phyloP scores from a whole-genome alignment of 768 basidiomycete genomes.

The Mycena floridula region DNA sequence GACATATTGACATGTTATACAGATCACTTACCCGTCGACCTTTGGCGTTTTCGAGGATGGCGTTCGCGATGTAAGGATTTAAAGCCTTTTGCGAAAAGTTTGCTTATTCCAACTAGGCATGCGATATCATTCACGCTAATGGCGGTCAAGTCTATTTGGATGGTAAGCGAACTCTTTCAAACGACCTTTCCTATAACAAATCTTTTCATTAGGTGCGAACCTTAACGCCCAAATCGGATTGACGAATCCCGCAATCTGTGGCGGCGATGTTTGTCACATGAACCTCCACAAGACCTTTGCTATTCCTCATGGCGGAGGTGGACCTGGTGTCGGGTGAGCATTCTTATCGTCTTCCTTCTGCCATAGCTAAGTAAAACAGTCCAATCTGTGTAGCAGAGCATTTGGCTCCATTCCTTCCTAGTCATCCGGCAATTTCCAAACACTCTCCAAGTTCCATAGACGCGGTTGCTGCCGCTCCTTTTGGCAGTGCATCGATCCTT shows the following conservation, averaged over 20 bases:
- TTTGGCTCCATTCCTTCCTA: slow-evolving; percentile 90
- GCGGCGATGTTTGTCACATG: slow-evolving; percentile 96
- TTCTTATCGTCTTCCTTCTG: background rate
- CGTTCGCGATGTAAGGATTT: slow-evolving; percentile 54
- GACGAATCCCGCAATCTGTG: slow-evolving; percentile 90
- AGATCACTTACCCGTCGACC: slow-evolving; percentile 97
- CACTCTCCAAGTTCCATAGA: slow-evolving; percentile 71
- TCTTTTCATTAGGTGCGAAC: slow-evolving; percentile 71
- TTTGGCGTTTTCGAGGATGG: slow-evolving; percentile 97
- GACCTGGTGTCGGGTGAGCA: slow-evolving; percentile 89
- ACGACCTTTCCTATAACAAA: background rate
- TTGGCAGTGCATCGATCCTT: slow-evolving; percentile 91
- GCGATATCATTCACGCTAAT: slow-evolving; percentile 87
- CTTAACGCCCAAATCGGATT: slow-evolving; percentile 91
- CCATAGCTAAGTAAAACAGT: slow-evolving; percentile 24
- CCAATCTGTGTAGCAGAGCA: slow-evolving; percentile 95
- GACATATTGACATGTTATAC: slow-evolving; percentile 4
- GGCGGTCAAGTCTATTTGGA: slow-evolving; percentile 98
- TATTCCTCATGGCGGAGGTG: slow-evolving; percentile 96
- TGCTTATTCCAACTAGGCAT: slow-evolving; percentile 47
- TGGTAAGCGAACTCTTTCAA: slow-evolving; percentile 35
- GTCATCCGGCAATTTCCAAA: slow-evolving; percentile 68
- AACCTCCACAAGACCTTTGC: slow-evolving; percentile 98
- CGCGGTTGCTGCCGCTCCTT: slow-evolving; percentile 89
- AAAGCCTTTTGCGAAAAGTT: background rate